phyloP scores from a whole-genome alignment of 192 early-diverging fungal species.

The Spizellomyces sp. region DNA sequence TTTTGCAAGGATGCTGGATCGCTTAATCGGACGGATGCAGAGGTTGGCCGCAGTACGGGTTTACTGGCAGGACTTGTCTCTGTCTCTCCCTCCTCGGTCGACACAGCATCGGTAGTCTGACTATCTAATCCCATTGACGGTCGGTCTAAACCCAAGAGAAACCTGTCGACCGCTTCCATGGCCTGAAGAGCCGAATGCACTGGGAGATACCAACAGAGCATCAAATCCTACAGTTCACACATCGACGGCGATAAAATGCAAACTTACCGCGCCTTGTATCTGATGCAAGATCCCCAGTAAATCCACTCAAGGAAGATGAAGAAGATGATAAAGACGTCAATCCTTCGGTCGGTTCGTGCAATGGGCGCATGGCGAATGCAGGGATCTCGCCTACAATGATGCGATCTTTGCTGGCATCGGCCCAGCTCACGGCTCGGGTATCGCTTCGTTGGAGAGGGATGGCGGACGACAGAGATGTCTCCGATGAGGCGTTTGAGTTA shows the following conservation, averaged over 20 bases:
- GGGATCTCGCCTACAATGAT: neutral
- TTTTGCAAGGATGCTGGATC: neutral
- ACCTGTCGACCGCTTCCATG: neutral
- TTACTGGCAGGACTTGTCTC: neutral
- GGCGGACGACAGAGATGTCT: neutral
- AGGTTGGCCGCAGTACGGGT: neutral
- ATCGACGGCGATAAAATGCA: neutral
- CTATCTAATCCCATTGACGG: neutral
- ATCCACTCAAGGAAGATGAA: too few relatives aligned
- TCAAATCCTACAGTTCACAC: neutral
- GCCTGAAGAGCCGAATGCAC: constrained; percentile 14
- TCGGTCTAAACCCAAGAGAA: neutral
- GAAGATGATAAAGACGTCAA: too few relatives aligned
- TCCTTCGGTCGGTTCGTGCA: too few relatives aligned
- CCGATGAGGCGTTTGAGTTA: neutral
- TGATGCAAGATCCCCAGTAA: neutral
- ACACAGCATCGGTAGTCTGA: neutral
- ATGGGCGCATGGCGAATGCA: neutral
- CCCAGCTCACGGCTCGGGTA: neutral
- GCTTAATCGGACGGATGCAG: neutral
- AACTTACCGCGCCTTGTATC: neutral
- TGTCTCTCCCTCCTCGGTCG: neutral
- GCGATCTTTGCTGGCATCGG: neutral
- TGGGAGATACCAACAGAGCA: neutral
- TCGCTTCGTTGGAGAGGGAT: neutral